These are phyloP conservation scores for Begonia masoniana DNA, from an alignment of 306 rosid genomes.

Conservation along the genomic window DNA sequence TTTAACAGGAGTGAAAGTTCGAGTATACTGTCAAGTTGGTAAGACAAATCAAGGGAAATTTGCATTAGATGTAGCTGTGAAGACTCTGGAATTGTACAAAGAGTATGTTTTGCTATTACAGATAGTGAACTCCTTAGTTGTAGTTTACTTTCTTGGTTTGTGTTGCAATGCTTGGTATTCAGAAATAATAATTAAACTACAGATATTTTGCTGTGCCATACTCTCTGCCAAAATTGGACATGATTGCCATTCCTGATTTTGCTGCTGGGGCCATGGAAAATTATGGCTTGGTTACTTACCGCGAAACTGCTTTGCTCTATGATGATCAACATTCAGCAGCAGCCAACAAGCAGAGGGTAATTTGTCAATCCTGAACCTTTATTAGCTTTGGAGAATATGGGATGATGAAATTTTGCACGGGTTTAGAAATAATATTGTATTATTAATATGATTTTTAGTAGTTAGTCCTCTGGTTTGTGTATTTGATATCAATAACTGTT, in stretches of 20 bases:
- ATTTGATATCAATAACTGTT: constrained; percentile 3
- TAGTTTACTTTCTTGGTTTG: background rate
- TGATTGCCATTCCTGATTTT: constrained; percentile 95
- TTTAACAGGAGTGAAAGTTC: constrained; percentile 71
- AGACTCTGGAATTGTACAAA: constrained; percentile 57
- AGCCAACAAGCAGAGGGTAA: constrained; percentile 80
- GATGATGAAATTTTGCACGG: too few species aligned
- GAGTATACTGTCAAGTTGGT: constrained; percentile 86
- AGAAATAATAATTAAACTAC: constrained; percentile 14
- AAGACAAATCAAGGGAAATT: constrained; percentile 76
- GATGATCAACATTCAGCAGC: constrained; percentile 90
- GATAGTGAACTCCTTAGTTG: constrained; percentile 1
- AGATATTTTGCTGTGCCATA: constrained; percentile 87
- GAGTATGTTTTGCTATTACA: constrained; percentile 36
- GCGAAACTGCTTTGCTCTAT: constrained; percentile 87
- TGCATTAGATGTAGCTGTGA: constrained; percentile 76
- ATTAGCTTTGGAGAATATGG: background rate
- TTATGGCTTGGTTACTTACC: constrained; percentile 87
- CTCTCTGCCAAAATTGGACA: constrained; percentile 81
- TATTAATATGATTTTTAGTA: constrained; percentile 1
- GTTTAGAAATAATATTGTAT: constrained; percentile 1
- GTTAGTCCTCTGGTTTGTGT: background rate
- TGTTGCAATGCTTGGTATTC: constrained; percentile 8
- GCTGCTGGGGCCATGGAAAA: constrained; percentile 99
- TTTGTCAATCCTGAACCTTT: constrained; percentile 11